A percentile compares a stretch with the other conserved stretches of the same genome.
These are phyloP conservation scores for Euphorbia peplus DNA, from an alignment of 345 rosid genomes.

Conservation along the genomic window DNA sequence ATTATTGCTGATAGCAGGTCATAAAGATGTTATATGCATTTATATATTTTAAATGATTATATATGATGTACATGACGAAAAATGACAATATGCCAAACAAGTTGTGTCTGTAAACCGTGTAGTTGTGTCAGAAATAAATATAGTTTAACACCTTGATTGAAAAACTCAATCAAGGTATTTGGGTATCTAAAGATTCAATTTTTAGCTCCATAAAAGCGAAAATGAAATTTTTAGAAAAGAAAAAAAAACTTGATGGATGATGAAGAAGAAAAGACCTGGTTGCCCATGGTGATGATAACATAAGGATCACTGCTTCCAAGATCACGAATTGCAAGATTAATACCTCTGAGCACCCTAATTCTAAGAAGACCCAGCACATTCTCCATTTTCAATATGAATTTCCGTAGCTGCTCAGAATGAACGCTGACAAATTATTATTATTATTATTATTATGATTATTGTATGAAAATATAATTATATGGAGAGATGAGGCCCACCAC, in stretches of 20 bases:
- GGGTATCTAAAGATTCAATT: background rate
- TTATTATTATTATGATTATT: too few species aligned
- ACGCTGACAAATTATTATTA: background rate
- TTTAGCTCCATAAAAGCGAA: background rate
- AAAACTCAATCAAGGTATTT: background rate
- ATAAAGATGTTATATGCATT: too few species aligned
- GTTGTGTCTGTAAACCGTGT: too few species aligned
- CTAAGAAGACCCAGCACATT: constrained; percentile 33
- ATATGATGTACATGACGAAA: too few species aligned
- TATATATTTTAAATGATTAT: too few species aligned
- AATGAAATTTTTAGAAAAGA: background rate
- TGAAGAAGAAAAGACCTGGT: constrained; percentile 11
- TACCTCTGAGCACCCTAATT: constrained; percentile 28
- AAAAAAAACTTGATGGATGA: background rate
- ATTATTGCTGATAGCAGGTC: too few species aligned
- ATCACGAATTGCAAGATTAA: constrained; percentile 39
- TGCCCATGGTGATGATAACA: constrained; percentile 29
- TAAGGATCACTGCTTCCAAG: constrained; percentile 38
- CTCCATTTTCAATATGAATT: constrained; percentile 25
- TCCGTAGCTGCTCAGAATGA: background rate
- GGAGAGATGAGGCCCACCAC: background rate
- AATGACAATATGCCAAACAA: too few species aligned
- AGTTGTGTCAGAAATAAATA: too few species aligned
- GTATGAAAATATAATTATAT: background rate
- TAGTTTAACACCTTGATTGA: background rate